phyloP scores from a whole-genome alignment of 495 filamentous ascomycete genomes.

The Penicillium bialowiezense region DNA sequence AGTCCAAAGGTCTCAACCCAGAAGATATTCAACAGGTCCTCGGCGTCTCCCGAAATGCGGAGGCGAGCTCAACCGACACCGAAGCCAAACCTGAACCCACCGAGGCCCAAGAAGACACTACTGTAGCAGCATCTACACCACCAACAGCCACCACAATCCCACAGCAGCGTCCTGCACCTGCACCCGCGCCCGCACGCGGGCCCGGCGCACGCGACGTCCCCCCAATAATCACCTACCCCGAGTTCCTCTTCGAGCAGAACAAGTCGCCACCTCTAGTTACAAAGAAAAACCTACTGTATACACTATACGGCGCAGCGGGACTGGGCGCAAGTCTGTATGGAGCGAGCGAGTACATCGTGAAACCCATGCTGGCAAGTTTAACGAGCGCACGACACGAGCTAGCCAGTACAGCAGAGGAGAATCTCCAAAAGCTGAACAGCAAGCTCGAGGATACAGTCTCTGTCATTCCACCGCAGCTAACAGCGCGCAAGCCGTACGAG shows the following conservation, averaged over 20 bases:
- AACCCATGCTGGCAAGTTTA: slow-evolving; percentile 76
- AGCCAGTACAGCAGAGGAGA: slow-evolving; percentile 59
- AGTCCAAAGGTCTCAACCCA: slow-evolving; percentile 69
- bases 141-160: slow-evolving; percentile 12
- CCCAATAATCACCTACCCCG: slow-evolving; percentile 97
- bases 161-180: slow-evolving; percentile 14
- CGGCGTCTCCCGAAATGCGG: slow-evolving; percentile 41
- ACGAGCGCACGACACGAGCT: slow-evolving; percentile 79
- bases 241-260: slow-evolving; percentile 68
- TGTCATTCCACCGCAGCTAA: slow-evolving; percentile 49
- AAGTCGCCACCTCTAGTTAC: slow-evolving; percentile 80
- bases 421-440: slow-evolving; percentile 67
- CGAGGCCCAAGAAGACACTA: slow-evolving; percentile 14
- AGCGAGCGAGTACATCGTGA: slow-evolving; percentile 72
- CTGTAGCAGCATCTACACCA: slow-evolving; percentile 11
- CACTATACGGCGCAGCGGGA: slow-evolving; percentile 72
- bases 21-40: slow-evolving; percentile 69
- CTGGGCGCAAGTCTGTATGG: slow-evolving; percentile 74
- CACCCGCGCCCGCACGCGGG: slow-evolving; percentile 7
- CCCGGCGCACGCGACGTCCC: slow-evolving; percentile 52
- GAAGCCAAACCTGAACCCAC: slow-evolving; percentile 13
- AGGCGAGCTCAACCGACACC: slow-evolving; percentile 23
- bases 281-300: slow-evolving; percentile 66
- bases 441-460: slow-evolving; percentile 72
- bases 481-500: slow-evolving; percentile 22